phyloP scores from a whole-genome alignment of 108 stramenopile genomes.

The Hondaea fermentalgiana region DNA sequence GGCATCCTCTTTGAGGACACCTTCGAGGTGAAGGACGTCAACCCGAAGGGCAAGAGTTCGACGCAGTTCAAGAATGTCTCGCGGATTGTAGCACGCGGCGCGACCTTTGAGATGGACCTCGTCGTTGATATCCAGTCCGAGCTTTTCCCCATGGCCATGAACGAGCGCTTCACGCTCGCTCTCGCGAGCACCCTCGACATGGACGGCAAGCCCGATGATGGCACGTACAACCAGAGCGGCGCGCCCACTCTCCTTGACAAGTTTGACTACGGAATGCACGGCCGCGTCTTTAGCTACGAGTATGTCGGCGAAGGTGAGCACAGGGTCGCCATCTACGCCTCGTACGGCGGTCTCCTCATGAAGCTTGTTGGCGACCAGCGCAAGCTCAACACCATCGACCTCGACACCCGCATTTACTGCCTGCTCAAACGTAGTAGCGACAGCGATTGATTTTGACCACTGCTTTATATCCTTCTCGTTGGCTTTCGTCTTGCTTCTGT shows the following conservation, averaged over 20 bases:
- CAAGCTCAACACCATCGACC: constrained; percentile 74
- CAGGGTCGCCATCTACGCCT: constrained; percentile 56
- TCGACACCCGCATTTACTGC: constrained; percentile 76
- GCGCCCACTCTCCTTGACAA: constrained; percentile 72
- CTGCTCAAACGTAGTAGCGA: constrained; percentile 55
- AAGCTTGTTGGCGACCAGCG: constrained; percentile 80
- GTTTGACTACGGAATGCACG: constrained; percentile 97
- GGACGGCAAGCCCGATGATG: constrained; percentile 83
- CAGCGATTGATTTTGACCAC: background rate
- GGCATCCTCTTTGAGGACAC: constrained; percentile 94
- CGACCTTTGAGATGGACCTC: constrained; percentile 86
- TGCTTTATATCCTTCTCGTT: background rate
- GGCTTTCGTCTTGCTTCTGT: too few relatives aligned
- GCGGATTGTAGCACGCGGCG: constrained; percentile 75
- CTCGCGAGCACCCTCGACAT: constrained; percentile 80
- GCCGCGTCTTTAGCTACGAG: constrained; percentile 78
- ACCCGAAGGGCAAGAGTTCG: constrained; percentile 66
- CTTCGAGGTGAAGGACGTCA: constrained; percentile 80
- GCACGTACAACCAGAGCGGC: constrained; percentile 63
- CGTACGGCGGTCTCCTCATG: constrained; percentile 90
- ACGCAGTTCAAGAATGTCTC: constrained; percentile 58
- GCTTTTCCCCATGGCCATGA: constrained; percentile 71
- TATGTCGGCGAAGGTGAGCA: constrained; percentile 29
- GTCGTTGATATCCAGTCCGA: constrained; percentile 86
- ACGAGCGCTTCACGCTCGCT: constrained; percentile 76